Evolutionary conservation across 352 stramenopile genomes (phyloP), one percentile per base, ranked within the genome.

Genomic region (Globisporangium splendens): DNA sequence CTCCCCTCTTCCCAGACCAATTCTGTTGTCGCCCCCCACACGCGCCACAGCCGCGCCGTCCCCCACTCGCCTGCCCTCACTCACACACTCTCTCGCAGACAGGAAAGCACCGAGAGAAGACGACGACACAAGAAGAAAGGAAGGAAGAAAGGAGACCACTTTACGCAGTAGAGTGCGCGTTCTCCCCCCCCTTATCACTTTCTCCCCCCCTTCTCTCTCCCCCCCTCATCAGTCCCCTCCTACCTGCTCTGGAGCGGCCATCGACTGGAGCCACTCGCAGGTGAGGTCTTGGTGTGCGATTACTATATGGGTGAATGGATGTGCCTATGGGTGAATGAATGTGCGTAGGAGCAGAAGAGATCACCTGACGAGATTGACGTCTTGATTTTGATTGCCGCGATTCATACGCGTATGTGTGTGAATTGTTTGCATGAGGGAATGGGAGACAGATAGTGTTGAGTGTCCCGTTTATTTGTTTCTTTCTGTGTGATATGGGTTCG

Each of bases 1-100:
- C 56, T 50, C 47, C 48, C 22, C 50, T 52, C 47, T 60, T 50
- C 46, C 31, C 66, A 46, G 51, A 56, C 50, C 55, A 68, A 68
- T 71, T 69, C 58, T 53, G 38, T 17, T 10, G 46, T 53, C 46
- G 46, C 46, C 46, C n/a, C 18, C 18, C 46, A n/a, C n/a, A 10
- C 46, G 46, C 46, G 46, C 46, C 20, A 28, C 24, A 35, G n/a
- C 46, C 11, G 24, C 18, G 46, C 20, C 14, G 24, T 15, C 46
- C n/a, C n/a, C 24, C 20, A n/a, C 28, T 4, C 28, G 28, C 28
- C 28, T 5, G 3, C 38, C 38, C 39, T 44, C 39, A 44, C 39
- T 44, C 39, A 44, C 39, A 18, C 13, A 44, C 39, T 44, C 39
- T 15, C 39, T 38, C 38, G 35, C 48, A 56, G 49, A 33, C 24